Conservation (phyloP, 2,329 filamentous ascomycete genomes). For the Eutypella sp. region DNA sequence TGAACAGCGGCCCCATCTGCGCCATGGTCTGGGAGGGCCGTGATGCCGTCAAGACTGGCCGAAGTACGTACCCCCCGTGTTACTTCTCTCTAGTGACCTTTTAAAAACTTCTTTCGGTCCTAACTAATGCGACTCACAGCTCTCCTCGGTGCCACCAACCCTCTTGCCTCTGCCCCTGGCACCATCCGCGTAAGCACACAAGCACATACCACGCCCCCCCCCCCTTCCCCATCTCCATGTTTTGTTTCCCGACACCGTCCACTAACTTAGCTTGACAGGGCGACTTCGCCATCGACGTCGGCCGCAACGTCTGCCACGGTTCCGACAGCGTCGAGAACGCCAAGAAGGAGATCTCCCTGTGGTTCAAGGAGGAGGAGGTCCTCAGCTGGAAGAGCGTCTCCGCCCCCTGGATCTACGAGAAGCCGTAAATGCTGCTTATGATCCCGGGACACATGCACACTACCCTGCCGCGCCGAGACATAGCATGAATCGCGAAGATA, state of each 20-base stretch:
- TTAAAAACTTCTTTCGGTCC: background rate
- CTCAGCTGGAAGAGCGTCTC: conserved; percentile 78
- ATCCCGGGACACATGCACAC: too few relatives aligned
- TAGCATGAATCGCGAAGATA: too few relatives aligned
- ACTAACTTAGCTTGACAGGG: conserved; percentile 33
- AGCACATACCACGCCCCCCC: too few relatives aligned
- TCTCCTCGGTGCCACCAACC: conserved; percentile 99
- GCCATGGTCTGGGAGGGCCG: conserved; percentile 99
- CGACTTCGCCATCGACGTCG: conserved; percentile 79
- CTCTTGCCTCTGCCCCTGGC: conserved; percentile 85
- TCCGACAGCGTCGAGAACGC: conserved; percentile 98
- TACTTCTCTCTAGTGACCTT: background rate
- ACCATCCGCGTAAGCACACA: conserved; percentile 80
- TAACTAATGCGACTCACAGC: conserved; percentile 36
- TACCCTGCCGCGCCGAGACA: too few relatives aligned
- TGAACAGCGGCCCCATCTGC: conserved; percentile 92
- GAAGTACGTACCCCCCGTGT: conserved; percentile 66
- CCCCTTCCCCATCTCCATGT: too few relatives aligned
- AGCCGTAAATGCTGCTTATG: conserved; percentile 45
- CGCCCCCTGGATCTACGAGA: conserved; percentile 97
- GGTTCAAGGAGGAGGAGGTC: conserved; percentile 90
- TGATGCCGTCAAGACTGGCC: conserved; percentile 98
- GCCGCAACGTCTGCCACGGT: conserved; percentile 99
- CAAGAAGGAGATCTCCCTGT: conserved; percentile 99
- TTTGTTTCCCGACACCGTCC: too few relatives aligned